These are phyloP conservation scores for Sideroxylon spinosum DNA, from an alignment of 179 eudicot genomes.

Conservation along the genomic window DNA sequence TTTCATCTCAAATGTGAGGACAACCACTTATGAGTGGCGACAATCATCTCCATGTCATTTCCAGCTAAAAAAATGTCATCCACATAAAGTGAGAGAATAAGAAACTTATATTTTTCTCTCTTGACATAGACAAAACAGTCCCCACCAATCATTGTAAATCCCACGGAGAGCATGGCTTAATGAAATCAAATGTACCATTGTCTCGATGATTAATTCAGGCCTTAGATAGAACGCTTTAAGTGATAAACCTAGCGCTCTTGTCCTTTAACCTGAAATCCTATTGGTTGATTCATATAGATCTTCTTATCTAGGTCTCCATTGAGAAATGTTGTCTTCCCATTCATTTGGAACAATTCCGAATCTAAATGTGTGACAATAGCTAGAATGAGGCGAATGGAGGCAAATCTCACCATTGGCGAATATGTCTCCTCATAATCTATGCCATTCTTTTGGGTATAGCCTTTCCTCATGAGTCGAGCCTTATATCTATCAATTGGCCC, in stretches of 20 bases:
- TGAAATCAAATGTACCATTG: neutral
- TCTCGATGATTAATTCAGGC: neutral
- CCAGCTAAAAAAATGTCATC: neutral
- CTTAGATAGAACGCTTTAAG: neutral
- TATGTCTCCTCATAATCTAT: neutral
- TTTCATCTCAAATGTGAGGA: slow-evolving; percentile 17
- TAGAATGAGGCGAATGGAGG: neutral
- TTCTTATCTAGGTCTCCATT: neutral
- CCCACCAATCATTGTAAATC: neutral
- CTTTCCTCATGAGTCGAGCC: no score
- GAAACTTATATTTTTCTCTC: neutral
- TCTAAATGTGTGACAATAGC: slow-evolving; percentile 1
- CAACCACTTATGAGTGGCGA: neutral
- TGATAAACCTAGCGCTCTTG: neutral
- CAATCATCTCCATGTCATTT: neutral
- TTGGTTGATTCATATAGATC: neutral
- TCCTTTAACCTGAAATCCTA: neutral
- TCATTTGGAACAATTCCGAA: neutral
- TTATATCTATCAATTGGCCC: neutral
- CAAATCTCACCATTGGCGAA: neutral
- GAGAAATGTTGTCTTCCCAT: neutral
- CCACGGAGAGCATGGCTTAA: neutral
- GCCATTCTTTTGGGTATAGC: neutral
- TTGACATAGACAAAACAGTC: neutral
- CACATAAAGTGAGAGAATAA: neutral